phyloP scores from a whole-genome alignment of 2,329 filamentous ascomycete genomes.

The Claviceps sp. region DNA sequence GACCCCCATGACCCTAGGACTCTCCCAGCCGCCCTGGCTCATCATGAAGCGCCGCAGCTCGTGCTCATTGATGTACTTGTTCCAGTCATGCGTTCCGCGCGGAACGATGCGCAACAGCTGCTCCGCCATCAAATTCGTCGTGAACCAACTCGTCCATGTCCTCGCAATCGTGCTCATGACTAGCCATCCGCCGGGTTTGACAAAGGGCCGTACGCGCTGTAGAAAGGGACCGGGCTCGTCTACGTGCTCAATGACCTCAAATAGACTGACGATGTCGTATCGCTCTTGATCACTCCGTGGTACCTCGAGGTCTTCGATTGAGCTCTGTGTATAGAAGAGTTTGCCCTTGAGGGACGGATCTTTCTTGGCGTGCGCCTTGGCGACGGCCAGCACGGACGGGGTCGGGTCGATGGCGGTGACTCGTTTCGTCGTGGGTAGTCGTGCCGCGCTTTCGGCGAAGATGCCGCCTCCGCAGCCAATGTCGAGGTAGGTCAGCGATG shows the following conservation, averaged over 20 bases:
- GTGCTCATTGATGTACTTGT: slow-evolving; percentile 80
- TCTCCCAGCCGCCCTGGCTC: slow-evolving; percentile 42
- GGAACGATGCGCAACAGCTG: slow-evolving; percentile 80
- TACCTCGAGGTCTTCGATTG: slow-evolving; percentile 55
- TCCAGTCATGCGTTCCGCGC: slow-evolving; percentile 88
- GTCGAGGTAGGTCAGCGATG: slow-evolving; percentile 60
- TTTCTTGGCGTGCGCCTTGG: slow-evolving; percentile 57
- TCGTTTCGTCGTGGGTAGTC: slow-evolving; percentile 45
- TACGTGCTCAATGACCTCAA: slow-evolving; percentile 94
- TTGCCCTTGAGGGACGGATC: slow-evolving; percentile 55
- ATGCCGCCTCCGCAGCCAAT: slow-evolving; percentile 94
- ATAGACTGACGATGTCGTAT: slow-evolving; percentile 75
- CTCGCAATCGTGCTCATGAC: slow-evolving; percentile 85
- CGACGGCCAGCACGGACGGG: slow-evolving; percentile 59
- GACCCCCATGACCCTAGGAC: slow-evolving; percentile 57
- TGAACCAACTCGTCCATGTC: slow-evolving; percentile 78
- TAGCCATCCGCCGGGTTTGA: slow-evolving; percentile 86
- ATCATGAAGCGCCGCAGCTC: slow-evolving; percentile 53
- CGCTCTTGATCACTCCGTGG: slow-evolving; percentile 26
- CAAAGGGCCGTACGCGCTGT: slow-evolving; percentile 54
- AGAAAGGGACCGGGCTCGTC: slow-evolving; percentile 63
- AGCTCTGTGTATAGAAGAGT: slow-evolving; percentile 61
- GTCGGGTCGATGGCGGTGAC: slow-evolving; percentile 73
- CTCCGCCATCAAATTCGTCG: slow-evolving; percentile 86
- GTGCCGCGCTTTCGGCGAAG: slow-evolving; percentile 77